Evolutionary conservation across 164 flowering plant species (phyloP).

Genomic region (Chloranthus sessilifolius): DNA sequence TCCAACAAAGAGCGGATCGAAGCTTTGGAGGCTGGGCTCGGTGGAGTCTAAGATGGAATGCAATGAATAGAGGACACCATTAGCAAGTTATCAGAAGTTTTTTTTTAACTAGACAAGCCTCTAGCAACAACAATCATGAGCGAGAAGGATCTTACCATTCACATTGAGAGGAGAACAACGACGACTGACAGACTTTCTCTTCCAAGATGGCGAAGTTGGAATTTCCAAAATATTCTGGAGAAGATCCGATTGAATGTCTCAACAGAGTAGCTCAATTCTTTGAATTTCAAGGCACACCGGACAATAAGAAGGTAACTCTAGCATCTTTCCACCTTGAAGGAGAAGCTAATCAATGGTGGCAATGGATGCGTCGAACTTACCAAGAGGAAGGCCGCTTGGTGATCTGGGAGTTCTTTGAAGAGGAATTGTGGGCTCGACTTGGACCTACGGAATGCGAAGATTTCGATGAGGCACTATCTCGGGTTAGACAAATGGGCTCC

Average conservation of each 20-base stretch:
- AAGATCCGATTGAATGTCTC: neutral
- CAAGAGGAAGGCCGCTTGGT: neutral
- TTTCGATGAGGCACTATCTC: neutral
- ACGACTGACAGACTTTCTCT: no score
- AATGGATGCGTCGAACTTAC: neutral
- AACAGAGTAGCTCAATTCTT: neutral
- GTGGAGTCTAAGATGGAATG: no score
- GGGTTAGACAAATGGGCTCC: neutral
- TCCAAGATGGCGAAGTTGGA: no score
- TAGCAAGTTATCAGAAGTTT: no score
- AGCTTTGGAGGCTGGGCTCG: no score
- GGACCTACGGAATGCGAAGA: neutral
- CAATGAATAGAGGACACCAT: no score
- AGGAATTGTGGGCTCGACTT: neutral
- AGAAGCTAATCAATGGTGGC: slow-evolving; percentile 12
- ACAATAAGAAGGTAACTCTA: neutral
- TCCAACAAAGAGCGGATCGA: no score
- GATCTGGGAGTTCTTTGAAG: neutral
- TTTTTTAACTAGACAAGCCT: no score
- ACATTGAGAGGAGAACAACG: no score
- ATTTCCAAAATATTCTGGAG: neutral
- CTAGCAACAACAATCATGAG: no score
- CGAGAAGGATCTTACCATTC: no score
- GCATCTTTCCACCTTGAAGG: slow-evolving; percentile 9
- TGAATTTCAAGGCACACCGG: neutral